Base-by-base conservation (phyloP, 2,329 filamentous ascomycete species). In the Leptographium wingfieldii region DNA sequence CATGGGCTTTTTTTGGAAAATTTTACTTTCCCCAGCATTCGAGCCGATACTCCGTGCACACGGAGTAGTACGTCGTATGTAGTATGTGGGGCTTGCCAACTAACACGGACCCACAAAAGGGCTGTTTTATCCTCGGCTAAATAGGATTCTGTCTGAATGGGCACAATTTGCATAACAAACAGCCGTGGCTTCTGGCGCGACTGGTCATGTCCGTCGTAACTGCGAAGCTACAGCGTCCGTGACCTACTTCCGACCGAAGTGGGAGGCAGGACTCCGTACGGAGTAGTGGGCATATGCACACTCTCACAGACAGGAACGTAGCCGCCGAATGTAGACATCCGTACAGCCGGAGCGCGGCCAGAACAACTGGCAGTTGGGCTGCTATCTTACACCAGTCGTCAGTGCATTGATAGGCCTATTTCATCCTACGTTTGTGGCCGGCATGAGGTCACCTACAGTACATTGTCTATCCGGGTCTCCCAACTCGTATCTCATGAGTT, bases 121-220 rank as follows among this genome's bases (percentile, higher is more conserved):
- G 29, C 3, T 1, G 19, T 12, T n/a, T 57, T 57, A 57, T 57
- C 56, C 56, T 57, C 56, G 56, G 56, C 40, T 57, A 57, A 57
- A 5, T 31, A 12, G 3, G 19, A 31, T 31, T 33, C 27, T n/a
- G 25, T 29, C 25, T 52, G 22, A 14, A 22, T 14, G 11, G 48
- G 6, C 49, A 52, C 27, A 52, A 31, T 19, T 16, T 3, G n/a
- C 48, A 27, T 9, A n/a, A 12, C 46, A 49, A 11, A 22, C 46
- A 22, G 46, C 46, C 46, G 46, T 49, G 46, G 3, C 46, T 25
- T 25, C 46, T 16, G 22, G 49, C 27, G 27, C 27, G 49, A 52
- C 49, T 52, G 14, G 43, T 10, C 25, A 52, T 52, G 14, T 52
- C 49, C 40, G 55, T 35, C 55, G 55, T 56, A 56, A 48, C 40